phyloP scores from a whole-genome alignment of 768 basidiomycete species.

The Lenzites betulinus region DNA sequence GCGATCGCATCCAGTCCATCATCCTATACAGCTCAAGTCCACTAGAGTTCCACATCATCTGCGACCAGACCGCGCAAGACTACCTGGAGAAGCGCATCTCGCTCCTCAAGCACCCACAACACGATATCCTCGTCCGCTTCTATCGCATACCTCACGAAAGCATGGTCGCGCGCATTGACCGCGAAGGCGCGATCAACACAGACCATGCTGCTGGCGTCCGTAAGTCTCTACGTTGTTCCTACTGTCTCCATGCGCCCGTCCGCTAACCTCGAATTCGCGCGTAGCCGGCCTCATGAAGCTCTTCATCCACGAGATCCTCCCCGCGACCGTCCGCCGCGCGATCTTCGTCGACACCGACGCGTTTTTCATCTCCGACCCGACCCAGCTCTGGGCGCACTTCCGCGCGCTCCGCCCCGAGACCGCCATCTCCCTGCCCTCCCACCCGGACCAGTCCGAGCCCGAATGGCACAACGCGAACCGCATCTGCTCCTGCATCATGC shows the following conservation, averaged over 20 bases:
- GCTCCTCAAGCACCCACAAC: conserved; percentile 41
- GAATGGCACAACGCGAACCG: conserved; percentile 49
- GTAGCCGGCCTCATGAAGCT: conserved; percentile 55
- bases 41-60: conserved; percentile 35
- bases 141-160: conserved; percentile 42
- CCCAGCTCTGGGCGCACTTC: conserved; percentile 48
- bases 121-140: conserved; percentile 43
- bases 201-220: conserved; percentile 51
- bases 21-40: conserved; percentile 25
- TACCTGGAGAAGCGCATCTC: conserved; percentile 42
- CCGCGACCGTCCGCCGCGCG: conserved; percentile 42
- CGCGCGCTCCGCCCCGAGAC: conserved; percentile 35
- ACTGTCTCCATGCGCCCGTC: too few species aligned
- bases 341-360: conserved; percentile 57
- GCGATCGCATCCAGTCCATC: conserved; percentile 23
- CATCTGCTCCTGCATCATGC: conserved; percentile 55
- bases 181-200: conserved; percentile 47
- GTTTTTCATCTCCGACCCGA: conserved; percentile 49
- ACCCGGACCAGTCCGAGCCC: conserved; percentile 42
- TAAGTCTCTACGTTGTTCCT: conserved; percentile 33
- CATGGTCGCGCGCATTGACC: conserved; percentile 46
- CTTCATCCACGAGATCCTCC: conserved; percentile 53
- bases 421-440: conserved; percentile 46
- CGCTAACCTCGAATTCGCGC: not conserved
- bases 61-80: conserved; percentile 44